Base-by-base conservation (phyloP, 306 rosid genomes). In the Cucurbita pepo region DNA sequence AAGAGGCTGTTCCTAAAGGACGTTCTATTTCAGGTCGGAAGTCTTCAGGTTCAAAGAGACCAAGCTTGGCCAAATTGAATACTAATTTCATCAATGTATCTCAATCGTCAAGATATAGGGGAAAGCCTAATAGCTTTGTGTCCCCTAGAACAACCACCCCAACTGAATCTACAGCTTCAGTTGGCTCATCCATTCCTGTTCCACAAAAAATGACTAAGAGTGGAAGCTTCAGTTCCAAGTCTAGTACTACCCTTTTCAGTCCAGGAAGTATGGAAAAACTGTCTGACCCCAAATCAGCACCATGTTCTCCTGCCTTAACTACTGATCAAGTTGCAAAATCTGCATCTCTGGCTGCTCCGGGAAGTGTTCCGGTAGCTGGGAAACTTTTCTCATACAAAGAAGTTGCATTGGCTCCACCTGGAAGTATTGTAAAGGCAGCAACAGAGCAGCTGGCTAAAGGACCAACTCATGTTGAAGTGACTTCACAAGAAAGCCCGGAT, bases 391-490 rank as follows among this genome's bases (percentile, higher is more conserved):
- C 98, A 16, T 90, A 94, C 85, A 94, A 94, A 85, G 97, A 94
- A 87, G 98, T 94, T 86, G 98, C 97, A 50, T 78, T 94, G 76
- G 98, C 98, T 77, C 96, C 95, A 9, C 98, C 98, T 22, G 97
- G 98, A 65, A 89, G 97, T 54, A 94, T 90, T 83, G 98, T 94
- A 69, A 94, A 89, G 87, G 96, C 88, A 30, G 97, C 86, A 76
- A 82, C 89, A 37, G 97, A 90, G 74, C 89, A 87, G 83, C 72
- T 84, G 73, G 86, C 88, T 8, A 89, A 85, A 78, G 91, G 73
- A 76, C 77, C 81, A 74, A 62, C 73, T 75, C 79, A 54, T 37
- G 73, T 69, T 53, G 86, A 81, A 75, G 79, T 79, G 43, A 83
- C 59, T 74, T 80, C 87, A 40, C 83, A 75, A 77, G 81, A 52